Evolutionary conservation across 345 rosid species (phyloP), one percentile per base, ranked within the genome.

Genomic region (Murraya paniculata): DNA sequence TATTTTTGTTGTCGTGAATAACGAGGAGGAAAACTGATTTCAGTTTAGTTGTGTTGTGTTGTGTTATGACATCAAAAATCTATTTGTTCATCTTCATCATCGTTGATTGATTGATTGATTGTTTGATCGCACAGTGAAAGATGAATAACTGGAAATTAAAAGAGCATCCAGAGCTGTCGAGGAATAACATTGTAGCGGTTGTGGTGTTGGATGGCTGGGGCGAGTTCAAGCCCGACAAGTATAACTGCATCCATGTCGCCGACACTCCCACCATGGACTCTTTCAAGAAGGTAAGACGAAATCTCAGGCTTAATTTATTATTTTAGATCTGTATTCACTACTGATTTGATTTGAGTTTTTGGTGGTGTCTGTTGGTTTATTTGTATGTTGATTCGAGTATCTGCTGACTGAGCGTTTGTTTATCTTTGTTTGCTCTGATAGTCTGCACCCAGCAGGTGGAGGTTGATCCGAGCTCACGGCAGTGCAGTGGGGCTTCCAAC

Each of bases 121-220:
- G 50, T 45, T 45, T 45, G 50, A 13, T 45, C 18, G 5, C 48
- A 3, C 50, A 45, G 50, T 45, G 18, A 75, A 67, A 53, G 41
- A 91, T 93, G 98, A 91, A 87, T 31, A 86, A 86, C 84, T 93
- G 89, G 89, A 88, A 89, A 68, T 81, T 94, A 89, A 91, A 86
- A 77, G 95, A 94, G 83, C 99, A 96, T 78, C 92, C 91, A 10
- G 87, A 82, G 84, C 89, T 96, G 9, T 92, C 95, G 1, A 94
- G 90, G 84, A 94, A 93, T 48, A 96, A 92, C 85, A 81, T 88
- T 39, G 48, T 96, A 6, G 99, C 92, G 38, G 24, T 94, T 77
- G 84, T 96, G n/a, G 97, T 96, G 38, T 84, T 94, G 81, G 99
- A 96, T 84, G 99, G 99, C 0, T 96, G 99, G 98, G 99, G 97